Conservation (phyloP, 2,329 filamentous ascomycete genomes). For the Cladosporium cucumerinum region DNA sequence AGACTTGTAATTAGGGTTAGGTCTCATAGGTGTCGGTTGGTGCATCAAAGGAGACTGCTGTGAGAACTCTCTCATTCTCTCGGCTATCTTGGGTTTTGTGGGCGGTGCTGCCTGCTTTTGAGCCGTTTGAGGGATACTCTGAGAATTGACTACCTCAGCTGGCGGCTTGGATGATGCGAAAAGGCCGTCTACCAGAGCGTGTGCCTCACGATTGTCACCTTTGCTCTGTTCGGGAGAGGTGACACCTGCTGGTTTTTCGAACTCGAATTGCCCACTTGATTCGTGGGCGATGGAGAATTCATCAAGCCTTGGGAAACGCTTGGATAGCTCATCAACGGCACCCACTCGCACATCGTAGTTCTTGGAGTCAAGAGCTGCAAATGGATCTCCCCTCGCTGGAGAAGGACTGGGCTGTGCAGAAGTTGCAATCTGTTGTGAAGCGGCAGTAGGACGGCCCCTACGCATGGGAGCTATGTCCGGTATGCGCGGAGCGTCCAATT, state of each 20-base stretch:
- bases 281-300: slow-evolving; percentile 91
- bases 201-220: slow-evolving; percentile 65
- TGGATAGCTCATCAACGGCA: slow-evolving; percentile 74
- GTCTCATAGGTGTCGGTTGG: slow-evolving; percentile 48
- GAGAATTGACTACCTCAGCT: slow-evolving; percentile 16
- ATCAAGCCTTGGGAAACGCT: slow-evolving; percentile 83
- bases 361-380: slow-evolving; percentile 79
- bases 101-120: slow-evolving; percentile 18
- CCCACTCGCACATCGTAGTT: slow-evolving; percentile 46
- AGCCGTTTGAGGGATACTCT: slow-evolving; percentile 15
- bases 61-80: not conserved
- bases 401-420: slow-evolving; percentile 46
- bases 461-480: slow-evolving; percentile 94
- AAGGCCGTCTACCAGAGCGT: slow-evolving; percentile 78
- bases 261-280: slow-evolving; percentile 77
- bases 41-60: slow-evolving; percentile 32
- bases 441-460: slow-evolving; percentile 67
- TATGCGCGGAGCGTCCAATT: slow-evolving; percentile 67
- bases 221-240: slow-evolving; percentile 43
- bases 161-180: slow-evolving; percentile 51
- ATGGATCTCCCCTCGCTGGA: slow-evolving; percentile 72
- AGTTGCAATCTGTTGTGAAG: slow-evolving; percentile 38
- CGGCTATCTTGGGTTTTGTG: slow-evolving; percentile 15
- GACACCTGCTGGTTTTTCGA: slow-evolving; percentile 38
- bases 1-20: slow-evolving; percentile 53